Percentiles rank a stretch among this genome's conserved stretches.
Conservation (phyloP, 208 protist genomes). For the Phytomonas francai region DNA sequence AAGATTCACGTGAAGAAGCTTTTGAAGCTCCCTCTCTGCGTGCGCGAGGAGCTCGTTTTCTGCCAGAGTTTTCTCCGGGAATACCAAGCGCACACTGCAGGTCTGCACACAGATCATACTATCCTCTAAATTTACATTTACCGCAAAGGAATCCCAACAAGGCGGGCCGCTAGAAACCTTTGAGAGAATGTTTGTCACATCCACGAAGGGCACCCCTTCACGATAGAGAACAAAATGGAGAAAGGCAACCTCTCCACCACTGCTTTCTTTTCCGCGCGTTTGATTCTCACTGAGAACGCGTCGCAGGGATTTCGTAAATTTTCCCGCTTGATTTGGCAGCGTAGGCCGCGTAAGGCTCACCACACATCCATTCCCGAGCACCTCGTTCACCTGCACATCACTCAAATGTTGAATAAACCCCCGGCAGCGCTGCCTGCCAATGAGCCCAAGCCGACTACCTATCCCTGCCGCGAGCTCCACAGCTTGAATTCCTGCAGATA, state of each 20-base stretch:
- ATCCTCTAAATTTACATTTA: constrained; percentile 11
- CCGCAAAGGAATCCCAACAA: constrained; percentile 5
- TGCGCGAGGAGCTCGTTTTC: constrained; percentile 4
- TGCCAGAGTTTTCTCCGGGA: constrained; percentile 7
- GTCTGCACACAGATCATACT: constrained; percentile 40
- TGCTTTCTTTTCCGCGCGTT: neutral
- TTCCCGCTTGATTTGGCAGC: constrained; percentile 13
- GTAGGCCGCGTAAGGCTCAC: constrained; percentile 55
- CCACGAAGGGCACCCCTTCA: constrained; percentile 24
- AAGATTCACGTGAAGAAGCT: constrained; percentile 16
- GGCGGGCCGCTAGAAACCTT: constrained; percentile 21
- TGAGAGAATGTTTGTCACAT: constrained; percentile 22
- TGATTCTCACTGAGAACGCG: neutral
- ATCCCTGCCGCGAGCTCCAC: neutral
- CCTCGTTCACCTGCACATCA: constrained; percentile 64
- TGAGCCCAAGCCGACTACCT: constrained; percentile 13
- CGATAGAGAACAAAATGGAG: constrained; percentile 71
- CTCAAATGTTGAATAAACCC: constrained; percentile 21
- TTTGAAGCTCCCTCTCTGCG: neutral
- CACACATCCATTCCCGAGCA: constrained; percentile 53
- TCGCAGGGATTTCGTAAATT: neutral
- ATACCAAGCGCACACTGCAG: constrained; percentile 29
- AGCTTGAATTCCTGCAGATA: neutral
- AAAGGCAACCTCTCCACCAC: constrained; percentile 15
- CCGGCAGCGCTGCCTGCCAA: constrained; percentile 7